A percentile compares a stretch with the other conserved stretches of the same genome.
These are phyloP conservation scores for Pseudocercospora pini-densiflorae DNA, from an alignment of 2,329 filamentous ascomycete species.

Conservation along the genomic window DNA sequence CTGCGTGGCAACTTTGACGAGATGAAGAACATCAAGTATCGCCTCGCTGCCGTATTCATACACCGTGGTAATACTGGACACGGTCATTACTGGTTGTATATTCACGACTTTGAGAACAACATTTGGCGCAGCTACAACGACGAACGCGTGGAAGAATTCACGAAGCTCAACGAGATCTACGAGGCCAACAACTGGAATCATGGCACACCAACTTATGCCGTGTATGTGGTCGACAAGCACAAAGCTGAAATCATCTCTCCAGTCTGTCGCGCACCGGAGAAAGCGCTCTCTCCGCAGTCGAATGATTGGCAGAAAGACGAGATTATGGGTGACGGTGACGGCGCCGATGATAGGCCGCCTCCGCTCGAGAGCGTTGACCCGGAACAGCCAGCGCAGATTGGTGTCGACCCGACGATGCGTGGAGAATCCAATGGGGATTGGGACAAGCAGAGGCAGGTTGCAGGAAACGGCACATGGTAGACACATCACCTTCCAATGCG, in stretches of 20 bases:
- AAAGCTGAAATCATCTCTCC: constrained; percentile 62
- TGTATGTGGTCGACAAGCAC: constrained; percentile 74
- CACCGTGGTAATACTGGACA: constrained; percentile 69
- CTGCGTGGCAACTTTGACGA: constrained; percentile 66
- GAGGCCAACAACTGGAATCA: constrained; percentile 63
- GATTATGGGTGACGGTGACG: constrained; percentile 1
- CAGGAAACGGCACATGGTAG: constrained; percentile 4
- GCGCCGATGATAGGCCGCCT: constrained; percentile 1
- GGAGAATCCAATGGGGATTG: constrained; percentile 8
- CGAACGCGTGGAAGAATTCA: constrained; percentile 71
- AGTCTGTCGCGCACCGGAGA: constrained; percentile 39
- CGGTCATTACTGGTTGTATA: constrained; percentile 97
- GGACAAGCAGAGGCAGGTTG: constrained; percentile 12
- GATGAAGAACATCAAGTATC: constrained; percentile 71
- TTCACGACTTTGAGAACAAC: constrained; percentile 80
- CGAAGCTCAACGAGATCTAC: constrained; percentile 65
- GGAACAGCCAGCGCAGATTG: not conserved
- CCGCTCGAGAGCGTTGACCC: not conserved
- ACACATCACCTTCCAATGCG: not conserved
- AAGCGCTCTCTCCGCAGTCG: constrained; percentile 7
- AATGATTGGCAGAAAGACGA: not conserved
- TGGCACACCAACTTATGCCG: constrained; percentile 81
- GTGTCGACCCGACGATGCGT: not conserved
- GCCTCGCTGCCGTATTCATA: constrained; percentile 89
- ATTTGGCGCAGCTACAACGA: constrained; percentile 97